Evolutionary conservation across 768 basidiomycete species (phyloP).

Genomic region (Boletus subcaerulescens): DNA sequence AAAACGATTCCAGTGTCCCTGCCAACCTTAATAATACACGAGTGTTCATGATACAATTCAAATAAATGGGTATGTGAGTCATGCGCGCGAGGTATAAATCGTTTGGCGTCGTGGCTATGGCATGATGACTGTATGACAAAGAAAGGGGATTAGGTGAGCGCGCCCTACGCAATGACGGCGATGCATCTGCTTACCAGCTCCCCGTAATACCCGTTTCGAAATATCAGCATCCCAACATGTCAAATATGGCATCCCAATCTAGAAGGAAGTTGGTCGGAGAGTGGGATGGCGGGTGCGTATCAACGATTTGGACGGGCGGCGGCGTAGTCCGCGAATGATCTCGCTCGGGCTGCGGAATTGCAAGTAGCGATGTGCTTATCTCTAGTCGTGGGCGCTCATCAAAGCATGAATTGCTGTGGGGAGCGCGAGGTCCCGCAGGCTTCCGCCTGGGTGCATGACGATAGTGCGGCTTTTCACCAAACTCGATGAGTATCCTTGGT

Average conservation of each 20-base stretch:
- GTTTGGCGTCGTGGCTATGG: not conserved
- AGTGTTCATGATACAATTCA: slow-evolving; percentile 1
- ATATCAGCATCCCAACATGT: slow-evolving; percentile 20
- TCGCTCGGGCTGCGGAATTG: slow-evolving; percentile 3
- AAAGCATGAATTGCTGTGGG: slow-evolving; percentile 7
- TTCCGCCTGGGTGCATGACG: slow-evolving; percentile 16
- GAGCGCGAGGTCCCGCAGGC: slow-evolving; percentile 28
- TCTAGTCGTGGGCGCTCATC: slow-evolving; percentile 12
- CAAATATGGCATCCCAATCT: slow-evolving; percentile 33
- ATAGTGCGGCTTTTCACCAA: not conserved
- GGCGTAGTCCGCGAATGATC: slow-evolving; percentile 4
- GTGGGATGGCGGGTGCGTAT: not conserved
- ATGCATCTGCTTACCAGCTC: slow-evolving; percentile 13
- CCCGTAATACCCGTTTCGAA: not conserved
- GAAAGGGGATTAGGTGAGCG: not conserved
- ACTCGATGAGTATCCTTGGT: slow-evolving; percentile 4
- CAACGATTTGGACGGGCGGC: not conserved
- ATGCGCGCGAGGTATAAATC: not conserved
- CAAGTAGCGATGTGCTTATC: slow-evolving; percentile 15
- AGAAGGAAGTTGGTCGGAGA: slow-evolving; percentile 21
- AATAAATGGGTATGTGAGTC: slow-evolving; percentile 3
- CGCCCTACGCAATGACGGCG: not conserved
- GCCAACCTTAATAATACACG: not conserved
- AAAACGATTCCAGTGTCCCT: slow-evolving; percentile 6
- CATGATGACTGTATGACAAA: slow-evolving; percentile 4